These are phyloP conservation scores for Micromonas pusilla DNA, from an alignment of 139 green algal genomes.

Conservation along the genomic window DNA sequence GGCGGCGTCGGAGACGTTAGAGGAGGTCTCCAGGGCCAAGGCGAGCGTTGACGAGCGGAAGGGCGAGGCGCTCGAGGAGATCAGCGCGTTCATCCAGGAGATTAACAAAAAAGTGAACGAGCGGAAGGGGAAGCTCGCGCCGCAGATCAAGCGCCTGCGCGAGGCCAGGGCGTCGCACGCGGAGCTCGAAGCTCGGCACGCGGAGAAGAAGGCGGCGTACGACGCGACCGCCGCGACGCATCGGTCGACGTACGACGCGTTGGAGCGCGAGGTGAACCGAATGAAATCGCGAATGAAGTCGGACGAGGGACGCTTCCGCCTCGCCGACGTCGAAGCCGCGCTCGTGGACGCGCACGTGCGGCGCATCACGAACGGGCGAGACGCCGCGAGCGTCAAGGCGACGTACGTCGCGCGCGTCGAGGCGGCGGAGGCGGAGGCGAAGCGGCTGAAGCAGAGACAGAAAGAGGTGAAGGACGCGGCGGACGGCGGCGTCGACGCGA, in stretches of 20 bases:
- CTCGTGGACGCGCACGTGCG: neutral
- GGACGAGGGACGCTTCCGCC: slow-evolving; percentile 7
- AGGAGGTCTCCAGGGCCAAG: slow-evolving; percentile 33
- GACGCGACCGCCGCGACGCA: slow-evolving; percentile 9
- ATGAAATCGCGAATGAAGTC: neutral
- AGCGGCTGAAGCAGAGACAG: neutral
- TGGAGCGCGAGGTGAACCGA: neutral
- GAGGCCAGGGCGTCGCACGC: slow-evolving; percentile 1
- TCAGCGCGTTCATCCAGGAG: slow-evolving; percentile 8
- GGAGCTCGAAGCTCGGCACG: slow-evolving; percentile 28
- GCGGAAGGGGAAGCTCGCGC: slow-evolving; percentile 24
- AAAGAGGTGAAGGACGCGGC: neutral
- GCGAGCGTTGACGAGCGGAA: neutral
- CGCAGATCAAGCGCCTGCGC: slow-evolving; percentile 34
- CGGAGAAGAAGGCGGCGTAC: slow-evolving; percentile 27
- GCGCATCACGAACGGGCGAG: neutral
- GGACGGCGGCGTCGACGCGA: neutral
- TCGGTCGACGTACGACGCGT: neutral
- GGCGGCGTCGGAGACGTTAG: slow-evolving; percentile 8
- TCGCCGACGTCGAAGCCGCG: neutral
- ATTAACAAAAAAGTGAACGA: slow-evolving; percentile 33
- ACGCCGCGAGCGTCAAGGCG: neutral
- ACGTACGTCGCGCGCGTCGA: neutral
- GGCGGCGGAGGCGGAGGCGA: neutral
- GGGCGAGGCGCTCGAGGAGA: slow-evolving; percentile 17